A percentile compares a stretch with the other conserved stretches of the same genome.
Evolutionary conservation across 768 basidiomycete species (phyloP).

Genomic region (Psilocybe tampanensis): DNA sequence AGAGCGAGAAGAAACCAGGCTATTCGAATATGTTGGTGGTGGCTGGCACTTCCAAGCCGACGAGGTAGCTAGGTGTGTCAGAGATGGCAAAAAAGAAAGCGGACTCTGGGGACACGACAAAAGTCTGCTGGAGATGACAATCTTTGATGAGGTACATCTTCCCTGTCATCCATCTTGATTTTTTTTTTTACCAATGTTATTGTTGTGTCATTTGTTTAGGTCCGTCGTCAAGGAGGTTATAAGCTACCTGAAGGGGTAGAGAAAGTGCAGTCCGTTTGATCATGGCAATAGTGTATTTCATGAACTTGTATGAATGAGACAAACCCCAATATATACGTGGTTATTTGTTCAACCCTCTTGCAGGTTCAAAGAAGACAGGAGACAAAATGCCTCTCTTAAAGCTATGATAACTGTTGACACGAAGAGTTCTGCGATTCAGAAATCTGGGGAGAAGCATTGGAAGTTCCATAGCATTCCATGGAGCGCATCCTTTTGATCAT

Average conservation of each 20-base stretch:
- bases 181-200: background rate
- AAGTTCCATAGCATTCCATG: background rate
- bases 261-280: constrained; percentile 33
- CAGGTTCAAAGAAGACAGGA: no score
- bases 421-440: no score
- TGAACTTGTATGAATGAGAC: no score
- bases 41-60: constrained; percentile 91
- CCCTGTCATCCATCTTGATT: constrained; percentile 6
- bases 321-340: no score
- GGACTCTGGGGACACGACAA: constrained; percentile 77
- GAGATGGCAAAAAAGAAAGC: constrained; percentile 76
- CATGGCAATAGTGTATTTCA: no score
- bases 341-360: no score
- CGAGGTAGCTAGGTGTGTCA: constrained; percentile 79
- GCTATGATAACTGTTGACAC: no score
- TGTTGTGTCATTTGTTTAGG: constrained; percentile 34
- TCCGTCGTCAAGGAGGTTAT: constrained; percentile 70
- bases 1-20: constrained; percentile 58
- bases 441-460: no score
- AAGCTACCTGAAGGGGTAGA: constrained; percentile 65
- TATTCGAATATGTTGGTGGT: constrained; percentile 61
- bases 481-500: constrained; percentile 30
- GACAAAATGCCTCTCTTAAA: no score
- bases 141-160: constrained; percentile 80
- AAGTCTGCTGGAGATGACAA: constrained; percentile 77